Evolutionary conservation across 257 asterid genomes (phyloP).

Genomic region (Nicotiana tomentosiformis): DNA sequence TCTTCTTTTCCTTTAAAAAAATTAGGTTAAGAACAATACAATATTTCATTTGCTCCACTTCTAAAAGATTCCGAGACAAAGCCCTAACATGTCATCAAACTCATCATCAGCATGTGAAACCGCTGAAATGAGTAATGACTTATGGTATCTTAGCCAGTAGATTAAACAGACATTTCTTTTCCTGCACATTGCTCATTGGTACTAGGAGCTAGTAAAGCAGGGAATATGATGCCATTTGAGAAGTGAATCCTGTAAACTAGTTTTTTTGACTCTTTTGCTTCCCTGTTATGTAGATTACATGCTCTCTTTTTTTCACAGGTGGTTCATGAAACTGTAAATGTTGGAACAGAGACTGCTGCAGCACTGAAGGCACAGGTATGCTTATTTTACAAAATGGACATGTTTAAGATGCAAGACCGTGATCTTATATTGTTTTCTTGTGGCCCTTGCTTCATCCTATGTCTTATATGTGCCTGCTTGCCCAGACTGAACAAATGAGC

Average conservation of each 20-base stretch:
- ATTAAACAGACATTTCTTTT: background rate
- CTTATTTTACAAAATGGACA: slow-evolving; percentile 14
- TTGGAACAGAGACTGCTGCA: slow-evolving; percentile 96
- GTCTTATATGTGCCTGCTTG: slow-evolving; percentile 14
- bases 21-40: background rate
- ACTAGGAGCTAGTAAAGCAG: background rate
- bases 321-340: slow-evolving; percentile 80
- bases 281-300: slow-evolving; percentile 11
- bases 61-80: background rate
- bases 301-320: slow-evolving; percentile 45
- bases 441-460: background rate
- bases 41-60: background rate
- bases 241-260: slow-evolving; percentile 23
- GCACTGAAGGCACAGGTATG: slow-evolving; percentile 95
- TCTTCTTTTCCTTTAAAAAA: background rate
- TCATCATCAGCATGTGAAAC: background rate
- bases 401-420: slow-evolving; percentile 16
- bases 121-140: background rate
- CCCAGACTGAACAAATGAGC: slow-evolving; percentile 98
- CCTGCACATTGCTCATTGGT: background rate
- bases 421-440: background rate
- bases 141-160: background rate
- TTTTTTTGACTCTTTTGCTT: background rate
- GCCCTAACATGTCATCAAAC: background rate
- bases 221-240: background rate